Evolutionary conservation across 495 filamentous ascomycete genomes (phyloP), one percentile per base, ranked within the genome.

Genomic region (Daldinia concentrica): DNA sequence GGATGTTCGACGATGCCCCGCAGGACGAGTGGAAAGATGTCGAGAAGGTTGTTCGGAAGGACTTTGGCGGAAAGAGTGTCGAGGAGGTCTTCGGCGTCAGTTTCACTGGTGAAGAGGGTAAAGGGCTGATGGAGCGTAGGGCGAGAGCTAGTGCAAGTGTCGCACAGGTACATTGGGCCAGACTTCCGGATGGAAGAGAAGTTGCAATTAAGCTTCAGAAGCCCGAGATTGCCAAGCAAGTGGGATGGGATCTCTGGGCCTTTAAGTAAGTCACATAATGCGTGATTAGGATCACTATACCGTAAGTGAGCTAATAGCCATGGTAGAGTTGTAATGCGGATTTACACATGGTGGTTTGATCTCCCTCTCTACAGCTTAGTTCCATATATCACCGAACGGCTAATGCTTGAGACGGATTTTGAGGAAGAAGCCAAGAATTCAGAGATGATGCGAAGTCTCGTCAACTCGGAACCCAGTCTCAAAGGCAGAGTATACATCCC

Each of bases 181-280:
- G 92, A 58, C 72, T 99, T 61, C 77, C 84, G 7, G 93, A 97
- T 81, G 95, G 95, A 0, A 85, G 91, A 43, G 93, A 97, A 84
- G 91, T 98, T 19, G 95, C 95, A 0, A 86, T 99, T 71, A 99
- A 99, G 83, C 90, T 99, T 27, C 95, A 99, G 85, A 99, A 99
- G 81, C 88, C 89, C 27, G 96, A 97, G 83, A 98, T 99, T 69
- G 89, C 84, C 15, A 87, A 89, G 73, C 95, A 99, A 81, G 89
- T 97, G 34, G 88, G 88, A 2, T 95, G 93, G 93, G 95, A 99
- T 83, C 73, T 99, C 59, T 97, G 92, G 93, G 89, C 94, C 12
- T 98, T 98, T 83, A 95, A 93, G 90, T 92, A 80, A 80, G 88
- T 81, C 24, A 7, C 34, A 17, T n/a, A n/a, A 27, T 50, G n/a